Conservation (phyloP, 371 early-diverging fungal genomes). For the Actinomortierella wolfii region DNA sequence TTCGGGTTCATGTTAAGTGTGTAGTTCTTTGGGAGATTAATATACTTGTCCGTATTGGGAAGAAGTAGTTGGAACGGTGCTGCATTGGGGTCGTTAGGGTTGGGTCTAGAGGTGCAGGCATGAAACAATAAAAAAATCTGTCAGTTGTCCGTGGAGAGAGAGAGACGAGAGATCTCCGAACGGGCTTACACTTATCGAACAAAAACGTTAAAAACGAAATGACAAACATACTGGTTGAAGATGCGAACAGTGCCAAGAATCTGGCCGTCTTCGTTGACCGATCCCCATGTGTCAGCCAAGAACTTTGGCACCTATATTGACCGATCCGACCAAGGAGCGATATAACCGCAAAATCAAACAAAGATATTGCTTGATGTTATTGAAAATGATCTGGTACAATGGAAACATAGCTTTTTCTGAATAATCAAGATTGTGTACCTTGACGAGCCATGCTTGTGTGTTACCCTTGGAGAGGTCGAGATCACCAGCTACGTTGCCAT, state of each 20-base stretch:
- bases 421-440: constrained; percentile 58
- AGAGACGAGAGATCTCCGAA: not conserved
- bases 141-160: not conserved
- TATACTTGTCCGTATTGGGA: constrained; percentile 56
- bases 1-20: constrained; percentile 69
- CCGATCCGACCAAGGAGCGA: too few species aligned
- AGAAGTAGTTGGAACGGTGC: constrained; percentile 60
- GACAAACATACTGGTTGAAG: constrained; percentile 58
- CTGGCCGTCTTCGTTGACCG: constrained; percentile 65
- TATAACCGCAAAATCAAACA: too few species aligned
- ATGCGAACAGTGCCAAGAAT: constrained; percentile 85
- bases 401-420: too few species aligned
- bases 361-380: not conserved
- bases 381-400: too few species aligned
- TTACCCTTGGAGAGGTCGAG: constrained; percentile 66
- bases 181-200: not conserved
- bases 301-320: constrained; percentile 72
- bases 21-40: constrained; percentile 75
- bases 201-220: too few species aligned
- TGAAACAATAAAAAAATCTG: too few species aligned
- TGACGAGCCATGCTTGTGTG: constrained; percentile 89
- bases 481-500: constrained; percentile 76
- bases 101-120: constrained; percentile 20
- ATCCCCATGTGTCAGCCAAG: constrained; percentile 81
- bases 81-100: constrained; percentile 51